Evolutionary conservation across 1,139 yeast species (phyloP), one percentile per base, ranked within the genome.

Genomic region (Petasospora fabianii): DNA sequence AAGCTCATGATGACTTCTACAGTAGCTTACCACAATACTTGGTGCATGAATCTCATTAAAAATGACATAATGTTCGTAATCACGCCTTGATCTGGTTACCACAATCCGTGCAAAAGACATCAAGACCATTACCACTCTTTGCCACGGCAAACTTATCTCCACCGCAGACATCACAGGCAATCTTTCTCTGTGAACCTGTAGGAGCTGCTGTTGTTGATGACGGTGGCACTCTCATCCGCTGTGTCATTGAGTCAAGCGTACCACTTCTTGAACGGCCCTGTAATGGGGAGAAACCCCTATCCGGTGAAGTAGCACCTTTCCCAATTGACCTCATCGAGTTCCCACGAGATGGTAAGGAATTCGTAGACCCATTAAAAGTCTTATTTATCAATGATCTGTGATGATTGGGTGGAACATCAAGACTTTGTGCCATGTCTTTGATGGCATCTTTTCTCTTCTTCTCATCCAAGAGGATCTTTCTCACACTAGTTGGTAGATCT

Each of bases 401-500:
- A 5, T 40, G n/a, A n/a, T 38, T 18, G 40, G 35, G 8, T 24
- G 14, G 3, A 29, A 30, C 22, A 15, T 13, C 18, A 33, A 18
- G 15, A 21, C 5, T 27, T 32, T 37, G 30, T 35, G 24, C 35
- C 36, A 34, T 16, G 6, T 32, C 30, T 11, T 30, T 36, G 35
- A 9, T 22, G 26, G 26, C 26, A 17, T 36, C 38, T 15, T 38
- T 26, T 10, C 27, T 14, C 26, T 33, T 45, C 39, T 41, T 43
- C 33, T 46, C 51, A 7, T 34, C 35, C 27, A 46, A 32, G 9
- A 62, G 51, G n/a, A 50, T 41, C 38, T 63, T 63, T 24, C 77
- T 53, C 14, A 65, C 58, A 12, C 51, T 51, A 33, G 72, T 63
- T 0, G 94, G 84, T 36, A 81, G 69, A 59, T 88, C 96, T 47